Conservation (phyloP, 31 red algal genomes). For the Odonthalia washingtoniensis region DNA sequence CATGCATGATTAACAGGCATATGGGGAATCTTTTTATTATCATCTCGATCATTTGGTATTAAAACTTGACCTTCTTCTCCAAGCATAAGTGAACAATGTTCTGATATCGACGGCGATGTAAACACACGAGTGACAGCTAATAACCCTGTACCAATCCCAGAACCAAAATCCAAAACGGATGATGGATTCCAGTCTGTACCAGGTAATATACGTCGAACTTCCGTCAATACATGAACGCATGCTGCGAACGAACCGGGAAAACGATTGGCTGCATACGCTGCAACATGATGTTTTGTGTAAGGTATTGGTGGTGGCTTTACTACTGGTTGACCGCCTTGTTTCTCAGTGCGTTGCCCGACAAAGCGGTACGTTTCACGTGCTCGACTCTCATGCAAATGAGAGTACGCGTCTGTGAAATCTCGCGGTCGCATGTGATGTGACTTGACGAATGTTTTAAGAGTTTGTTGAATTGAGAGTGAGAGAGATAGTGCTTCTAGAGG, state of each 20-base stretch:
- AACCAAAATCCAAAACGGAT: conserved; percentile 53
- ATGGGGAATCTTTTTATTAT: background rate
- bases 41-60: too few species aligned
- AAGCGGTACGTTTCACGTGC: conserved; percentile 34
- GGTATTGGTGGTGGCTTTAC: conserved; percentile 38
- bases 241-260: conserved; percentile 56
- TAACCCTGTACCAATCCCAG: conserved; percentile 43
- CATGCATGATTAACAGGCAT: background rate
- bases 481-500: conserved; percentile 46
- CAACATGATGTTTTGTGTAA: conserved; percentile 29
- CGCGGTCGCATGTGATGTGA: conserved; percentile 2
- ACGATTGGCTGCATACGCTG: conserved; percentile 37
- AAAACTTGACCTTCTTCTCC: too few species aligned
- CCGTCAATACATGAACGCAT: conserved; percentile 52
- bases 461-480: conserved; percentile 17
- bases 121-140: conserved; percentile 49
- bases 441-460: conserved; percentile 36
- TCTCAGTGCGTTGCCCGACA: background rate
- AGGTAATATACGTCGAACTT: conserved; percentile 29
- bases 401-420: conserved; percentile 23
- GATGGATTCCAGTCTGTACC: conserved; percentile 32
- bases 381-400: background rate
- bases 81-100: background rate
- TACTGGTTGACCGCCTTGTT: conserved; percentile 13
- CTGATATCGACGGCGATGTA: conserved; percentile 1